Evolutionary conservation across 2,329 filamentous ascomycete species (phyloP).

Genomic region (Beauveria sp.): DNA sequence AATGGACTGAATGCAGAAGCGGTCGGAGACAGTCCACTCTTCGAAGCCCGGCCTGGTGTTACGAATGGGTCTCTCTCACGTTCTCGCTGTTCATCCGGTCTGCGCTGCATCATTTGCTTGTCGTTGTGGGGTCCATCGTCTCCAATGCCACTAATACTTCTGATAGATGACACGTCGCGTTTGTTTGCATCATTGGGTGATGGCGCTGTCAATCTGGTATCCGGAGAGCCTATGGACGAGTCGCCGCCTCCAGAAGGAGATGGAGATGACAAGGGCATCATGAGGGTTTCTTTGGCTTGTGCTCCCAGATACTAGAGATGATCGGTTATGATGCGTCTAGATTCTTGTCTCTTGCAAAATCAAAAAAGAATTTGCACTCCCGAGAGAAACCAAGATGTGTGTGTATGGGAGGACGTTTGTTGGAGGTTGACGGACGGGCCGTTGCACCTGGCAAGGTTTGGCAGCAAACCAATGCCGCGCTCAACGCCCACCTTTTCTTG

Average conservation of each 20-base stretch:
- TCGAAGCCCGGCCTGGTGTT: constrained; percentile 26
- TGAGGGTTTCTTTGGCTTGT: not conserved
- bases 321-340: not conserved
- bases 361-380: not conserved
- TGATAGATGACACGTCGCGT: not conserved
- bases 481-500: not conserved
- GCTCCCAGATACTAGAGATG: not conserved
- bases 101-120: not conserved
- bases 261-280: constrained; percentile 32
- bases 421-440: constrained; percentile 10
- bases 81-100: constrained; percentile 16
- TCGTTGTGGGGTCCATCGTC: not conserved
- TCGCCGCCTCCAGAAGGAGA: constrained; percentile 45
- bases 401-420: not conserved
- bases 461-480: not conserved
- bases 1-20: constrained; percentile 54
- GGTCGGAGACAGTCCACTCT: constrained; percentile 52
- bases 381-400: not conserved
- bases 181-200: constrained; percentile 46
- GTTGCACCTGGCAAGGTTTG: constrained; percentile 10
- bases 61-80: constrained; percentile 49
- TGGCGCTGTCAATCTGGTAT: constrained; percentile 55
- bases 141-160: not conserved
- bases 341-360: not conserved
- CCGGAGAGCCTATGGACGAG: constrained; percentile 56